Evolutionary conservation across 2,329 filamentous ascomycete genomes (phyloP).

Genomic region (Westerdykella ornata): DNA sequence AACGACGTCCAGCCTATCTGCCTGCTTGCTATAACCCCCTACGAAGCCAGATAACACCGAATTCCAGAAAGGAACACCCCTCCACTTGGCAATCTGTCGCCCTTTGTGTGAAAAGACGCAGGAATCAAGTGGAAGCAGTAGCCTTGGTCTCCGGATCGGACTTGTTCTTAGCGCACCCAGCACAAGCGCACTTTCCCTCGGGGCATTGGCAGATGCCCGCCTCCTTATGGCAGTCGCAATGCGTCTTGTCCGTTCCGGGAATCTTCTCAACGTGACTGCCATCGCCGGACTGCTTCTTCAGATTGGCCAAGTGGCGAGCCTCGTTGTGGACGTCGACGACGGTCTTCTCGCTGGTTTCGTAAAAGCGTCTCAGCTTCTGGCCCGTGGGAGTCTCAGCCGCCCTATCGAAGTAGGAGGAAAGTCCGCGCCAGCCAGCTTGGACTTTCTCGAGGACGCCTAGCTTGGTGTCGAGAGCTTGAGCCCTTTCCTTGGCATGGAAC

Average conservation of each 20-base stretch:
- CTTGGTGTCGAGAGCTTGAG: constrained; percentile 73
- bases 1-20: too few relatives aligned
- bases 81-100: too few relatives aligned
- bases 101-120: too few relatives aligned
- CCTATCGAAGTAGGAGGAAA: constrained; percentile 92
- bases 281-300: constrained; percentile 59
- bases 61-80: too few relatives aligned
- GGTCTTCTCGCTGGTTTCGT: constrained; percentile 76
- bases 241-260: constrained; percentile 38
- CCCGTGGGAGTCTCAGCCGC: constrained; percentile 80
- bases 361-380: constrained; percentile 81
- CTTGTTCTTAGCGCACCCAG: constrained; percentile 40
- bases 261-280: constrained; percentile 39
- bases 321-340: constrained; percentile 91
- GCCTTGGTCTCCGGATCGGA: constrained; percentile 2
- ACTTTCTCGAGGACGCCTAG: constrained; percentile 76
- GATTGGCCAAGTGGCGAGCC: constrained; percentile 76
- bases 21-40: too few relatives aligned
- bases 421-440: constrained; percentile 57
- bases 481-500: constrained; percentile 81
- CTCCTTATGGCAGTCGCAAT: constrained; percentile 44
- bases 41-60: too few relatives aligned
- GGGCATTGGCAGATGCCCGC: constrained; percentile 42
- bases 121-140: constrained; percentile 5
- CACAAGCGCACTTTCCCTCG: constrained; percentile 44